Evolutionary conservation across 257 asterid genomes (phyloP), one percentile per base, ranked within the genome.

Genomic region (Agastache rugosa): DNA sequence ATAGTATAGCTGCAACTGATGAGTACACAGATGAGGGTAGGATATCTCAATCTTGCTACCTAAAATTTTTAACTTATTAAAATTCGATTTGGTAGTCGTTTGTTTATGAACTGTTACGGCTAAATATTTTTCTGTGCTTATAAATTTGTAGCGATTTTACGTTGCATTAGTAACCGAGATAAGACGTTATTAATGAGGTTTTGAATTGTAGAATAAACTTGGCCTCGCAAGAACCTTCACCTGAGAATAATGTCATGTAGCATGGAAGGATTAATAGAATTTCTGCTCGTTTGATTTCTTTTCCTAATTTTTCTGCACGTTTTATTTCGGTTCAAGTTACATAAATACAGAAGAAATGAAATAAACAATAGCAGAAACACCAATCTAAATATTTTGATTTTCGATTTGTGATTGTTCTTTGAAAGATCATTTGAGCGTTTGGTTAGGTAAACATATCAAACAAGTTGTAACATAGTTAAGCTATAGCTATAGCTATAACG

Each of bases 1-100:
- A 79, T 68, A 76, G 77, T 71, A 75, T 55, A 14, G 75, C 64
- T 41, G 68, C 53, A 51, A 70, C 55, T 39, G 51, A 37, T 27
- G 74, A 56, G 69, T 41, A 53, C 17, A 58, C 69, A 47, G 63
- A 17, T 34, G 55, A 37, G 65, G 9, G 34, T 63, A 25, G 64
- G 69, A 29, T 10, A 47, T 9, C 14, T 67, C 41, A 11, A 35
- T 10, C 39, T 47, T 14, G 53, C 54, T 11, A 53, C 50, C 15
- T 61, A 1, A 5, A 11, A 9, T 25, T 42, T 22, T 20, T 16
- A 11, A 14, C 25, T 42, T 27, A 47, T 31, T 31, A 5, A 54
- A 62, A 19, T 42, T 62, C 69, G 27, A 47, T 4, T 67, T 58
- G 20, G 55, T 34, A 50, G 23, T 25, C 8, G 15, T 12, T 31